Conservation (phyloP, 331 rosid genomes). For the Quercus lobata region DNA sequence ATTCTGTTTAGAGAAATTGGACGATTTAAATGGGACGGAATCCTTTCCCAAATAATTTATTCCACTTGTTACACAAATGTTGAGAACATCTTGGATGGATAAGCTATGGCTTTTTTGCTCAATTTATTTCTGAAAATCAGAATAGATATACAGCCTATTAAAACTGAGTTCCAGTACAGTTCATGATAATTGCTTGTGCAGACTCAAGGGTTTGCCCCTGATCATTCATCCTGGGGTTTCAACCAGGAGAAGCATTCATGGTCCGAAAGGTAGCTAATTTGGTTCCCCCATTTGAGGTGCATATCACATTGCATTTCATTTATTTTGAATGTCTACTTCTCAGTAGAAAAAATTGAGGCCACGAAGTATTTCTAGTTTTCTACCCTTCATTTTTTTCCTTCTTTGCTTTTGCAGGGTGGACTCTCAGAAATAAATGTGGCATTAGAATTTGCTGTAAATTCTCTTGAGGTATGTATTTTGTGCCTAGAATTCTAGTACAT, state of each 20-base stretch:
- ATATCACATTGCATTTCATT: slow-evolving; percentile 5
- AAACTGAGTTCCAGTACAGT: slow-evolving; percentile 63
- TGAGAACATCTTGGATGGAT: not conserved
- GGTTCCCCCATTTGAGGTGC: slow-evolving; percentile 84
- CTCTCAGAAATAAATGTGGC: slow-evolving; percentile 95
- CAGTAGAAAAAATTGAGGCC: not conserved
- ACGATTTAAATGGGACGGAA: too few relatives aligned
- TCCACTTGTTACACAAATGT: not conserved
- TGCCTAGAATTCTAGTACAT: not conserved
- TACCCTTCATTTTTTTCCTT: slow-evolving; percentile 7
- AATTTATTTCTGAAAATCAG: not conserved
- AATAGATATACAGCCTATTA: not conserved
- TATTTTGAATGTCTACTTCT: slow-evolving; percentile 2
- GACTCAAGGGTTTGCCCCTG: slow-evolving; percentile 92
- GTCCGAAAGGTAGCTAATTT: slow-evolving; percentile 87
- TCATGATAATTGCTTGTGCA: slow-evolving; percentile 95
- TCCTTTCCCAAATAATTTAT: not conserved
- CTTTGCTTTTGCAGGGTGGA: slow-evolving; percentile 52
- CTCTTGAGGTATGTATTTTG: slow-evolving; percentile 55
- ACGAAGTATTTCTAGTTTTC: not conserved
- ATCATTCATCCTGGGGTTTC: slow-evolving; percentile 75
- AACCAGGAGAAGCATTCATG: slow-evolving; percentile 88
- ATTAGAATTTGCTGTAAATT: slow-evolving; percentile 77
- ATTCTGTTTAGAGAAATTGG: too few relatives aligned
- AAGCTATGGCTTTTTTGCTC: slow-evolving; percentile 12